A percentile compares a stretch with the other conserved stretches of the same genome.
Evolutionary conservation across 2,329 filamentous ascomycete species (phyloP).

Genomic region (Aspergillus hortae): DNA sequence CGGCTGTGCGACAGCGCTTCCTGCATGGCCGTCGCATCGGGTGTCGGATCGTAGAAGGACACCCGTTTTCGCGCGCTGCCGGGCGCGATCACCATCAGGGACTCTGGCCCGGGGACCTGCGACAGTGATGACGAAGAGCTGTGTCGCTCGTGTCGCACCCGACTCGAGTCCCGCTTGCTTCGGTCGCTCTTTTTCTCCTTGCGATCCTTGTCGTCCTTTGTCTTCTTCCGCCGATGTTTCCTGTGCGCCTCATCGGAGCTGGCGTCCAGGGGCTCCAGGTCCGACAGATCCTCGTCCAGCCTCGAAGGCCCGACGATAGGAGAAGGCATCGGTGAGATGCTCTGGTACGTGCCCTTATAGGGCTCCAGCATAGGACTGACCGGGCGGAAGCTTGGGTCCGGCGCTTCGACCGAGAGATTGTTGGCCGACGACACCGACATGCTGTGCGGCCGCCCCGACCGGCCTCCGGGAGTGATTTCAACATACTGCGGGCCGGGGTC

Average conservation of each 20-base stretch:
- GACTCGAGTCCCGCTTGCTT: constrained; percentile 19
- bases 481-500: constrained; percentile 29
- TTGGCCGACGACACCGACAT: constrained; percentile 38
- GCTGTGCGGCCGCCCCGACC: constrained; percentile 27
- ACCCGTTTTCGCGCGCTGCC: constrained; percentile 57
- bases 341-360: constrained; percentile 91
- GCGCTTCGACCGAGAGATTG: constrained; percentile 35
- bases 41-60: constrained; percentile 76
- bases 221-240: constrained; percentile 24
- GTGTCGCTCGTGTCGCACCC: constrained; percentile 23
- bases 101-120: constrained; percentile 32
- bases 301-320: constrained; percentile 62
- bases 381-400: constrained; percentile 53
- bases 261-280: constrained; percentile 45
- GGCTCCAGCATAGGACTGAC: constrained; percentile 84
- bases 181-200: constrained; percentile 27
- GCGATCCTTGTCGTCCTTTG: constrained; percentile 29
- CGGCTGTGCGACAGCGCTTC: constrained; percentile 67
- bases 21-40: constrained; percentile 73
- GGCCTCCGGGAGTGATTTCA: constrained; percentile 31
- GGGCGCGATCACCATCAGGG: constrained; percentile 42
- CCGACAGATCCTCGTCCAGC: constrained; percentile 52
- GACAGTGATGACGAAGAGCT: constrained; percentile 13
- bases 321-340: constrained; percentile 90
- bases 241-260: constrained; percentile 26